Conservation (phyloP, 371 early-diverging fungal genomes). For the Rhizopus delemar region DNA sequence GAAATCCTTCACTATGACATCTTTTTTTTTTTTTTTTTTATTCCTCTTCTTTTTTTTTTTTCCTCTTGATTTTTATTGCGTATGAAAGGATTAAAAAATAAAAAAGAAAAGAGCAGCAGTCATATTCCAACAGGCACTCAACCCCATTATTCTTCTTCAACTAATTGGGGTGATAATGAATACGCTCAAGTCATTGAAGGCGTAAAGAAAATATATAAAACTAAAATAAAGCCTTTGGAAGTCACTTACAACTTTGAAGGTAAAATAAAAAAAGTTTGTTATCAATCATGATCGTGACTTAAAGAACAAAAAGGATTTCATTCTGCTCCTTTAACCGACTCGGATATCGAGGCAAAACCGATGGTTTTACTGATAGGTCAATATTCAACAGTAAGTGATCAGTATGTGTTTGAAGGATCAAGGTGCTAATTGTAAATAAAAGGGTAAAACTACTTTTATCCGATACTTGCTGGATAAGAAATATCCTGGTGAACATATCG, state of each 20-base stretch:
- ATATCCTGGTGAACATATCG: constrained; percentile 85
- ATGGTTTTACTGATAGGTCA: constrained; percentile 84
- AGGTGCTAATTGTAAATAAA: no score
- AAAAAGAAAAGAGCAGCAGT: no score
- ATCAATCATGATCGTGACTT: neutral
- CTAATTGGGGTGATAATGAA: constrained; percentile 38
- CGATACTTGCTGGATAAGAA: constrained; percentile 78
- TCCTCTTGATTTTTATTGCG: no score
- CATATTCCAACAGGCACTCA: neutral
- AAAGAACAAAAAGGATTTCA: constrained; percentile 56
- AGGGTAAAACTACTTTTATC: constrained; percentile 86
- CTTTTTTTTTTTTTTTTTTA: no score
- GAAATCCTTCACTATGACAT: no score
- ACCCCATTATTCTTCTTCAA: neutral
- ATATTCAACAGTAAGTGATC: constrained; percentile 66
- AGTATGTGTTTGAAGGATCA: no score
- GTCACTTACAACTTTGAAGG: constrained; percentile 77
- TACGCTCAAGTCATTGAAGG: constrained; percentile 64
- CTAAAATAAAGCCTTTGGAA: constrained; percentile 75
- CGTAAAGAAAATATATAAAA: constrained; percentile 67
- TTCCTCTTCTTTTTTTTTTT: no score
- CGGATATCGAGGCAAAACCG: constrained; percentile 84
- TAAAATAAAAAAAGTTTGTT: neutral
- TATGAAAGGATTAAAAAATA: no score
- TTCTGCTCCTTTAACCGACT: constrained; percentile 73